Base-by-base conservation (phyloP, 257 asterid species). In the Rauvolfia tetraphylla region DNA sequence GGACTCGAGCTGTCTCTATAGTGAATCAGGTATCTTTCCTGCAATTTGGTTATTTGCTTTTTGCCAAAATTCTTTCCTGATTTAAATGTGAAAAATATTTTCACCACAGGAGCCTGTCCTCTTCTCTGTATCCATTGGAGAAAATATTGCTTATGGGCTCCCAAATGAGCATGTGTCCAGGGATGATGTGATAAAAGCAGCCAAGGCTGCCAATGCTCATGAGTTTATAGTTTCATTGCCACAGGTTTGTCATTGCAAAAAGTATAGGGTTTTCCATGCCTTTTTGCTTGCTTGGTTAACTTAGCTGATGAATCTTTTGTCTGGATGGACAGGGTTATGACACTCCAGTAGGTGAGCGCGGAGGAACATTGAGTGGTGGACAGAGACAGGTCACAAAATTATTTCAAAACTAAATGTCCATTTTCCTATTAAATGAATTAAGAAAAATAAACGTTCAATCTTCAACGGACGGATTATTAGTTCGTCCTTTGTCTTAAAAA, bases 121-220 rank as follows among this genome's bases (percentile, higher is more conserved):
- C 25, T 95, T 95, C 85, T 92, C 99, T 25, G 88, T 90, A 38
- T 95, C 99, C 61, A 91, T 95, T 57, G 98, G 97, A 69, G 99
- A 95, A 83, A 95, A 95, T 77, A 95, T 95, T 77, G 99, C 97
- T 27, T 95, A 95, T 78, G 99, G 98, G 65, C 97, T 92, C 78
- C 99, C 97, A 33, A 96, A 95, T 85, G 97, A 95, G 70, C 31
- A 81, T 66, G 98, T 95, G 34, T 95, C 99, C 83, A 87, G 77
- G 86, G 93, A 92, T 63, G 99, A 95, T 22, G 89, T 95, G 74
- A 89, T 92, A 81, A 84, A 92, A 83, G 99, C 99, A 72, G 99
- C 99, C 77, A 95, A 89, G 89, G 99, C 98, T 74, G 99, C 99
- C 71, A 92, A 95, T 86, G 98, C 99, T 73, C 99, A 95, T 71